These are phyloP conservation scores for Nosema muscidifuracis DNA, from an alignment of 371 early-diverging fungal genomes.

Conservation along the genomic window DNA sequence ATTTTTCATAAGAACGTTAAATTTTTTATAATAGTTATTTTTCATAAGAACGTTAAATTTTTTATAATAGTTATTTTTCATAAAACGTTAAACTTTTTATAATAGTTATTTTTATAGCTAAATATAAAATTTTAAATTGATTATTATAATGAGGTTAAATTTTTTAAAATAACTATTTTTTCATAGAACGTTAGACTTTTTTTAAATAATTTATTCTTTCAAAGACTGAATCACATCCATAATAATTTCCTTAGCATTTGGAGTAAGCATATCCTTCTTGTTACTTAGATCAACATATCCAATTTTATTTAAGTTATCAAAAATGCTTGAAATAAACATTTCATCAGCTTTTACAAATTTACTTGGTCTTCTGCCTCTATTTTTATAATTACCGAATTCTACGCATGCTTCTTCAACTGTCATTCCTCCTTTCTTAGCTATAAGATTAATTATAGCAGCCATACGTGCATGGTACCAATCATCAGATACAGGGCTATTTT, in stretches of 20 bases:
- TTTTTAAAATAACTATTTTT: too few species aligned
- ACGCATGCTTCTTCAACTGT: conserved; percentile 27
- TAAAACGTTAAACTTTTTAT: too few species aligned
- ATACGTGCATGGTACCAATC: conserved; percentile 61
- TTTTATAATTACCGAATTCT: conserved; percentile 37
- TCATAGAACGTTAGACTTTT: too few species aligned
- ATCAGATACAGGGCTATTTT: conserved; percentile 53
- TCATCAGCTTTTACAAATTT: conserved; percentile 36
- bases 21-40: too few species aligned
- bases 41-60: too few species aligned
- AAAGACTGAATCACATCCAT: conserved; percentile 39
- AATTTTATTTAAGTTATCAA: conserved; percentile 46
- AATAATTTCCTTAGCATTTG: conserved; percentile 36
- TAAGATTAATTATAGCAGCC: conserved; percentile 59
- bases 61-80: too few species aligned
- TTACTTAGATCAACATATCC: conserved; percentile 48
- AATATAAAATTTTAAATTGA: too few species aligned
- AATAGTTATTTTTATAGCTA: too few species aligned
- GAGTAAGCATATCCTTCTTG: conserved; percentile 27
- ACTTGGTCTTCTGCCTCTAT: conserved; percentile 52
- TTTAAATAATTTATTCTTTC: conserved; percentile 31
- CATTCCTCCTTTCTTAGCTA: conserved; percentile 20
- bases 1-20: too few species aligned
- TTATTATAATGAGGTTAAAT: too few species aligned
- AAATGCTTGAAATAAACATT: conserved; percentile 14